Percentiles rank a stretch among this genome's conserved stretches.
phyloP scores from a whole-genome alignment of 495 filamentous ascomycete genomes.

The Geopyxis carbonaria region DNA sequence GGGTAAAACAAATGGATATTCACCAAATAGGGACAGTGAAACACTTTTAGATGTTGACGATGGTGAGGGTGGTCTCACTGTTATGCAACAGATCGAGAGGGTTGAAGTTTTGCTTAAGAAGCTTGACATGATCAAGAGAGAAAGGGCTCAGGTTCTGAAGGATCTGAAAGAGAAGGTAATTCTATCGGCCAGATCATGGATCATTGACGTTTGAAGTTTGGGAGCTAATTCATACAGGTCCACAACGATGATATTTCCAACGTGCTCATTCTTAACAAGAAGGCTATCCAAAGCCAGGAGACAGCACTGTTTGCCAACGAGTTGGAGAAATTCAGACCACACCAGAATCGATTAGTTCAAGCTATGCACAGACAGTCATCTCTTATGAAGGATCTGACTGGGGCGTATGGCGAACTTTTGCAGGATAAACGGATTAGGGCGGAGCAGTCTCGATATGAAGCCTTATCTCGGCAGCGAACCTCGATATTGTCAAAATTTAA shows the following conservation, averaged over 20 bases:
- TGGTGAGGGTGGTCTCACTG: conserved; percentile 56
- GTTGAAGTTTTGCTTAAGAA: conserved; percentile 88
- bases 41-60: conserved; percentile 85
- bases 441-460: conserved; percentile 88
- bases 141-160: conserved; percentile 78
- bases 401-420: conserved; percentile 68
- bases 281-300: conserved; percentile 76
- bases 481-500: conserved; percentile 75
- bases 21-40: conserved; percentile 42
- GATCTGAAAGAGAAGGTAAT: conserved; percentile 91
- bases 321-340: conserved; percentile 87
- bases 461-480: conserved; percentile 63
- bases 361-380: conserved; percentile 86
- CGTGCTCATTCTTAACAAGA: conserved; percentile 92
- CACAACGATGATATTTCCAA: conserved; percentile 95
- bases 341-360: conserved; percentile 78
- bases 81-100: conserved; percentile 72
- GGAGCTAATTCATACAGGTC: conserved; percentile 37
- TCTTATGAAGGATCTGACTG: conserved; percentile 86
- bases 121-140: conserved; percentile 76
- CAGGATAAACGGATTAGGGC: conserved; percentile 88
- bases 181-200: neutral
- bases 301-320: conserved; percentile 80
- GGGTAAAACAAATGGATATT: conserved; percentile 32
- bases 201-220: neutral